Percentiles rank a stretch among this genome's conserved stretches.
Conservation (phyloP, 2,329 filamentous ascomycete genomes). For the Fonsecaea erecta region DNA sequence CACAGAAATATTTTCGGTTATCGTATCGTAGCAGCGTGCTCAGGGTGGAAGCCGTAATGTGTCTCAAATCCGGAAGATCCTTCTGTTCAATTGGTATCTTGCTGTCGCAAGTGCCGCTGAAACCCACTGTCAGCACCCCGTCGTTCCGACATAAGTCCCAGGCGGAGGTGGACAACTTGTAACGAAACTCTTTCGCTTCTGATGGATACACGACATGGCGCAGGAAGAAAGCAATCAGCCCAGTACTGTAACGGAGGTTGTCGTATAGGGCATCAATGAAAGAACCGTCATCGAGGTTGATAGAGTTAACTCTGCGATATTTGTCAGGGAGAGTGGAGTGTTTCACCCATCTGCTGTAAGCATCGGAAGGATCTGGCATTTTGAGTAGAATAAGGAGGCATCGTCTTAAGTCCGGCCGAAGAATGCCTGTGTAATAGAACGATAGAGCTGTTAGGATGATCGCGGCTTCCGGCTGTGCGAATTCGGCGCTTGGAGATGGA, state of each 20-base stretch:
- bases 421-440: conserved; percentile 63
- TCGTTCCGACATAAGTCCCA: conserved; percentile 66
- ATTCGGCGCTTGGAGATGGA: conserved; percentile 62
- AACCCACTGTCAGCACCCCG: conserved; percentile 59
- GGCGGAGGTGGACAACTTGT: conserved; percentile 56
- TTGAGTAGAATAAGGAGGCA: conserved; percentile 55
- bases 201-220: conserved; percentile 63
- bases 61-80: conserved; percentile 59
- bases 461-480: conserved; percentile 65
- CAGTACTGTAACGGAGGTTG: conserved; percentile 57
- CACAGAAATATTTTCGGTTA: conserved; percentile 46
- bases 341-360: conserved; percentile 50
- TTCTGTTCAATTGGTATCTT: conserved; percentile 61
- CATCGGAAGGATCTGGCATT: conserved; percentile 57
- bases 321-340: conserved; percentile 39
- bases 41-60: conserved; percentile 72
- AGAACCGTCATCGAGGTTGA: conserved; percentile 65
- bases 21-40: conserved; percentile 60
- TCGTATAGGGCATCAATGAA: conserved; percentile 60
- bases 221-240: conserved; percentile 68
- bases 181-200: conserved; percentile 33
- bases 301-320: conserved; percentile 52
- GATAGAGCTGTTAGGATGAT: conserved; percentile 61
- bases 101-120: conserved; percentile 71
- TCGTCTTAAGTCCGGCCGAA: conserved; percentile 54